phyloP scores from a whole-genome alignment of 176 grass and related monocot genomes.

The Coix lacrymajobi region DNA sequence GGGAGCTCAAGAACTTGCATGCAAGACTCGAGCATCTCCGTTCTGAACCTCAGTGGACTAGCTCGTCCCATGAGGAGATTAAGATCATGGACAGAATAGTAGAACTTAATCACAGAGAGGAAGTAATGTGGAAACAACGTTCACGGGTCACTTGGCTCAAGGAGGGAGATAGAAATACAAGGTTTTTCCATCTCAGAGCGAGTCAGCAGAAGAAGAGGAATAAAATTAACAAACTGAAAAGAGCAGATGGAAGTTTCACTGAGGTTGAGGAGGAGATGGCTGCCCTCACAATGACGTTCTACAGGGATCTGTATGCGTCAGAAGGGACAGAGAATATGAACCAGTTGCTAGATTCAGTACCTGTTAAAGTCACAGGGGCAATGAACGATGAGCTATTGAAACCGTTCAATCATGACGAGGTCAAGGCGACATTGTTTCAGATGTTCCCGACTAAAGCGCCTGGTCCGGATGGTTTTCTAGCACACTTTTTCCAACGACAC shows the following conservation, averaged over 20 bases:
- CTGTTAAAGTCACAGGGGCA: not conserved
- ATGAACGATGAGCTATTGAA: not conserved
- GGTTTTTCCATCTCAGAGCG: too few relatives aligned
- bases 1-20: too few relatives aligned
- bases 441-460: too few relatives aligned
- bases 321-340: not conserved
- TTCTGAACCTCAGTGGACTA: fast-evolving
- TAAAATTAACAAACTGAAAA: not conserved
- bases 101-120: too few relatives aligned
- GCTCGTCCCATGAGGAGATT: too few relatives aligned
- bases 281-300: not conserved
- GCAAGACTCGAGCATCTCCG: too few relatives aligned
- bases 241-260: not conserved
- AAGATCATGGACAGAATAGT: too few relatives aligned
- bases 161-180: too few relatives aligned
- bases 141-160: too few relatives aligned
- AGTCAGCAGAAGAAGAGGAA: not conserved
- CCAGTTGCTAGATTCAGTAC: not conserved
- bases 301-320: not conserved
- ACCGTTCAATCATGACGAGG: not conserved
- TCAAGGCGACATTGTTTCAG: not conserved
- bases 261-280: not conserved
- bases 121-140: too few relatives aligned
- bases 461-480: too few relatives aligned
- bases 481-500: too few relatives aligned